phyloP scores from a whole-genome alignment of 169 alveolate genomes.

The Plasmodium berghei region DNA sequence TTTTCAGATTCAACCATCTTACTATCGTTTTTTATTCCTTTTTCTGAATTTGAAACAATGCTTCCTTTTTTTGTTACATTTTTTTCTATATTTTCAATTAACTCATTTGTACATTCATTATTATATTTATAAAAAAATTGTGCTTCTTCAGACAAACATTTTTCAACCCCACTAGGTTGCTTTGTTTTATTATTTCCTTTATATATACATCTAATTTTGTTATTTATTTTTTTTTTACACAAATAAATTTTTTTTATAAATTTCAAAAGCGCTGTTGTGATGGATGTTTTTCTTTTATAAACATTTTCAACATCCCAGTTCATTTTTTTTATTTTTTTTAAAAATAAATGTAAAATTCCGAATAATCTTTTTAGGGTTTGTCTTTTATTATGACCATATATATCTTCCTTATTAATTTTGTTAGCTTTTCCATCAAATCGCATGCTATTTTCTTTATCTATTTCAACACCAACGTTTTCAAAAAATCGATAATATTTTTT shows the following conservation, averaged over 20 bases:
- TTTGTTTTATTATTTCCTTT: neutral
- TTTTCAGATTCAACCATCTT: too few species aligned
- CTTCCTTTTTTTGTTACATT: too few species aligned
- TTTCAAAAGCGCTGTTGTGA: neutral
- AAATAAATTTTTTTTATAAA: constrained; percentile 2
- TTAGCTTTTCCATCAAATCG: neutral
- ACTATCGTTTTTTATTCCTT: too few species aligned
- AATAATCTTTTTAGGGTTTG: constrained; percentile 33
- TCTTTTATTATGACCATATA: neutral
- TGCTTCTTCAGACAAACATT: too few species aligned
- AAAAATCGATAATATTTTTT: constrained; percentile 36
- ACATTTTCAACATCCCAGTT: constrained; percentile 63
- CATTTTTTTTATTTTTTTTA: constrained; percentile 42
- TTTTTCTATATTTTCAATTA: too few species aligned
- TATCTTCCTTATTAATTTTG: neutral
- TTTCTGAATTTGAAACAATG: too few species aligned
- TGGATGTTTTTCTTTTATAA: constrained; percentile 8
- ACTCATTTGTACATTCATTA: too few species aligned
- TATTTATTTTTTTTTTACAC: neutral
- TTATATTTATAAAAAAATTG: too few species aligned
- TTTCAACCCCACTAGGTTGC: neutral
- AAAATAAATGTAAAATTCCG: constrained; percentile 10
- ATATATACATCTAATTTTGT: neutral
- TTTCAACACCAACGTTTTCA: neutral
- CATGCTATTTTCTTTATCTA: constrained; percentile 10